Base-by-base conservation (phyloP, 345 rosid genomes). In the Sisymbrium altissimum region DNA sequence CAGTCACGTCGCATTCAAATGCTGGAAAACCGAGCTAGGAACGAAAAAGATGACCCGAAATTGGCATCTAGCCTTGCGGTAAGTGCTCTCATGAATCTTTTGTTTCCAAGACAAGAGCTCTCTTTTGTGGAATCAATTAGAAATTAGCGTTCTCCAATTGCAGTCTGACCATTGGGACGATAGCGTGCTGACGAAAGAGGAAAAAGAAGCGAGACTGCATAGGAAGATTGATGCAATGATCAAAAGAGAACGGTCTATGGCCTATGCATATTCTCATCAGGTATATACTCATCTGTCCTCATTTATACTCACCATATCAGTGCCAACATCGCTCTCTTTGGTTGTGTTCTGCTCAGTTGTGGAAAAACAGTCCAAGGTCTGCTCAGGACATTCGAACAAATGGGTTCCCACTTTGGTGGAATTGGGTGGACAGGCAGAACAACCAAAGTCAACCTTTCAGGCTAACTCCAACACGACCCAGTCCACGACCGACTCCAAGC, bases 391-490 rank as follows among this genome's bases (percentile, higher is more conserved):
- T 81, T 72, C 84, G 86, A 59, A 36, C 91, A 4, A 87, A 83
- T 0, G 91, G 87, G 25, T 83, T 83, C 68, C 97, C 99, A 18
- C 87, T 92, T 93, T 95, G 99, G 99, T 95, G 97, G 97, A 95
- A 87, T 81, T 92, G 96, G 97, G 73, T 88, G 58, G 99, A 92
- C 52, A 75, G 81, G 14, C 87, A 90, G 25, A 90, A 86, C 53
- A 83, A 61, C 67, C 90, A 77, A 70, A 70, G 57, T 57, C 67
- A 48, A 57, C 72, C 76, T 10, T 77, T 65, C 63, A 71, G 69
- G 62, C 62, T 77, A 64, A 78, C 77, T 72, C 77, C 68, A 50
- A 56, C 73, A 40, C 81, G 85, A 76, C 41, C 76, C 2, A 92
- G 87, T 60, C 88, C 73, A 40, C 81, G 85, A 76, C 41, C 76